Base-by-base conservation (phyloP, 768 basidiomycete species). In the Kwoniella shandongensis region DNA sequence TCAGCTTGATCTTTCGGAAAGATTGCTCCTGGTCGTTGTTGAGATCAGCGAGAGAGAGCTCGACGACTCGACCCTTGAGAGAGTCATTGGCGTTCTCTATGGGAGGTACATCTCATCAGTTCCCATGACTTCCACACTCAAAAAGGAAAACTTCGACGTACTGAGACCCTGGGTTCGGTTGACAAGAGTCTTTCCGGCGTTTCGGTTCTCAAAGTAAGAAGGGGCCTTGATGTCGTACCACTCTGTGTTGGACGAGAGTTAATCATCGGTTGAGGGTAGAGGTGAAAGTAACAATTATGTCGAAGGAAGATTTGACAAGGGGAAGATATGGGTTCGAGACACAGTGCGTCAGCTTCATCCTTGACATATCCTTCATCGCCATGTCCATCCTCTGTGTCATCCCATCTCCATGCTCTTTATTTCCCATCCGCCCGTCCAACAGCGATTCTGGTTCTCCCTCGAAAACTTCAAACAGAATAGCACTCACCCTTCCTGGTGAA, bases 161-260 rank as follows among this genome's bases (percentile, higher is more conserved):
- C 94, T 98, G 79, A 98, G 81, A 80, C 96, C 96, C 80, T 91
- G 88, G 44, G 96, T 96, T 78, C 93, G 83, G 85, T 99, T 99
- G 79, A 87, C 91, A 64, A 98, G 85, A 59, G 96, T 99, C 85
- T 98, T 98, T 78, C 96, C 96, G 76, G 93, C 88, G 79, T 93
- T 94, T 78, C 87, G 86, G 68, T 86, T 85, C 79, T 99, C 96
- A 79, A 99, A 99, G 79, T 89, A 91, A 62, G 91, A 92, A 47
- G 96, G 96, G 1, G 93, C 93, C 80, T 96, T 97, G 80, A 99
- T 87, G 78, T 98, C 93, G 80, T 91, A 99, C 96, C 96, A 98
- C 72, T 98, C 94, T 96, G 62, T 23, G 1, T 38, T 26, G 30
- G 22, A 29, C 7, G n/a, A n/a, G n/a, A n/a, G n/a, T n/a, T n/a